Base-by-base conservation (phyloP, 1,139 yeast species). In the Kodamaea alishanica region DNA sequence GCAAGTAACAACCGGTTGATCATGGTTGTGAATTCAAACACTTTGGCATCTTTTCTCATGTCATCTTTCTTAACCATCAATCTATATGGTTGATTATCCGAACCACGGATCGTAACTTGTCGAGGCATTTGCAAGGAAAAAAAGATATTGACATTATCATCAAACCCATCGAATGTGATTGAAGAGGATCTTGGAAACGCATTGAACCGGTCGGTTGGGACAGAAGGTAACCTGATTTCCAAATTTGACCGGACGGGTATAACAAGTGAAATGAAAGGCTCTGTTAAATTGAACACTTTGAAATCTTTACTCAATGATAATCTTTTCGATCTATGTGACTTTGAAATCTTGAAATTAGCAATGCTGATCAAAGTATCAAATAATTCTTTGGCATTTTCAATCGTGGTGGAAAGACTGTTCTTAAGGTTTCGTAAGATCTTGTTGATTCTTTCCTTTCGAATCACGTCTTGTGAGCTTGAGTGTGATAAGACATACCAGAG, bases 11-110 rank as follows among this genome's bases (percentile, higher is more conserved):
- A 60, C 46, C 88, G 76, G 52, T 90, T 92, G 56, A 92, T 81
- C 63, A 90, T 84, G 1, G 89, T 79, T 0, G 97, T 89, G 50
- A 94, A 84, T 52, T 94, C 97, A 77, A 92, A 87, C 35, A 92
- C 78, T 49, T 95, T 84, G 5, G 96, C 95, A 65, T 94, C 99
- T 56, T 94, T 95, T 49, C 98, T 69, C 8, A 95, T 82, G 63
- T 94, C 98, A 59, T 94, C 99, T 46, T 82, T 77, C 58, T 94
- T 94, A 49, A 95, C 83, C 67, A 94, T 73, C 24, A 94, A 71
- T 26, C 82, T 76, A 57, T 89, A 90, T 0, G 68, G 60, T 9
- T 65, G 60, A 8, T 92, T 92, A 63, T 92, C 88, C 1, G 87
- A 79, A 0, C 97, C 98, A 37, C 79, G 65, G 2, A 92, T 66